Percentiles rank a stretch among this genome's conserved stretches.
phyloP scores from a whole-genome alignment of 2,329 filamentous ascomycete species.

The Tympanopsis confertula region DNA sequence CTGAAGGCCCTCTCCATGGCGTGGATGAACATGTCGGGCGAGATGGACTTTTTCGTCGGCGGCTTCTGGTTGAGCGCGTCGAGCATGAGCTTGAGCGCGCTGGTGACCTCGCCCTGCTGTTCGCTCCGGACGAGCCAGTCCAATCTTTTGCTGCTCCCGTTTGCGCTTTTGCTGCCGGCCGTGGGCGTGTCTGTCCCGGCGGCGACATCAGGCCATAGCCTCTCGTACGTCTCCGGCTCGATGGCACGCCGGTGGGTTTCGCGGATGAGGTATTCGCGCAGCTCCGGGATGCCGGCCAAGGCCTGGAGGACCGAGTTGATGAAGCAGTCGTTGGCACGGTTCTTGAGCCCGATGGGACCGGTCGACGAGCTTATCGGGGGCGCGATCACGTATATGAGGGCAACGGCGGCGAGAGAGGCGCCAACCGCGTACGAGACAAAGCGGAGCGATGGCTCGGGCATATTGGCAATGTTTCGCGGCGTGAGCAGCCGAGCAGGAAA shows the following conservation, averaged over 20 bases:
- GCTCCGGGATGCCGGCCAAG: conserved; percentile 76
- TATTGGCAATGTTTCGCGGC: no score
- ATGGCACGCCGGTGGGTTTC: conserved; percentile 77
- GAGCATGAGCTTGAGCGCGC: conserved; percentile 81
- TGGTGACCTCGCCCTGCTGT: conserved; percentile 73
- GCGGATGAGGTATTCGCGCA: conserved; percentile 82
- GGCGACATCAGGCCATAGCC: conserved; percentile 11
- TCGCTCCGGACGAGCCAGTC: conserved; percentile 48
- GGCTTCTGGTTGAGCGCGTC: conserved; percentile 88
- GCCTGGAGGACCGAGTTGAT: conserved; percentile 96
- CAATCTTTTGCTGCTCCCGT: no score
- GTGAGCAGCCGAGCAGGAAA: no score
- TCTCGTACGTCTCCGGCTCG: conserved; percentile 62
- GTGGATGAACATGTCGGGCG: conserved; percentile 71
- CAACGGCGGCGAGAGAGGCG: conserved; percentile 85
- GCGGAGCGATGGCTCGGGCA: conserved; percentile 74
- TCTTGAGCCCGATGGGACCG: conserved; percentile 78
- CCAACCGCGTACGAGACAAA: conserved; percentile 90
- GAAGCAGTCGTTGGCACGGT: conserved; percentile 89
- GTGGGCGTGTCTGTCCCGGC: background rate
- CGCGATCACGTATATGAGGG: conserved; percentile 91
- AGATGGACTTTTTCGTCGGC: conserved; percentile 86
- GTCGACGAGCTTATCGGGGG: conserved; percentile 92
- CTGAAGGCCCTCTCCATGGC: conserved; percentile 77
- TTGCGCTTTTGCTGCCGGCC: no score